Percentiles rank a stretch among this genome's conserved stretches.
phyloP scores from a whole-genome alignment of 2,329 filamentous ascomycete species.

The Ploettnerulaceae sp. region DNA sequence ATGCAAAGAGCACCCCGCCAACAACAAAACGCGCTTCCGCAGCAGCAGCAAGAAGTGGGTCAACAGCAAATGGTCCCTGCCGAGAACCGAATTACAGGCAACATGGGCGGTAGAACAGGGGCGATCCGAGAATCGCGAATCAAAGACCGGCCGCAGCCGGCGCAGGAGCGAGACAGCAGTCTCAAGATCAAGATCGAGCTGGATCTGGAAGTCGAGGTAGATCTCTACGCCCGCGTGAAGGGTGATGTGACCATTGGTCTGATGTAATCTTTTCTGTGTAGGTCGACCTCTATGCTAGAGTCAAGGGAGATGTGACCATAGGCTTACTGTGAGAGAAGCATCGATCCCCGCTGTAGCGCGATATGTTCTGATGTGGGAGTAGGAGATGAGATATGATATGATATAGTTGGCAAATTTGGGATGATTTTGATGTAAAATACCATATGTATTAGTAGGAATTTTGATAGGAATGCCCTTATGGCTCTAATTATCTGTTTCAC shows the following conservation, averaged over 20 bases:
- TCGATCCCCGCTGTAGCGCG: background rate
- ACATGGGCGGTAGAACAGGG: slow-evolving; percentile 29
- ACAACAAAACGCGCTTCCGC: slow-evolving; percentile 33
- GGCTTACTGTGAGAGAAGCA: slow-evolving; percentile 34
- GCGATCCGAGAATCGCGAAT: slow-evolving; percentile 36
- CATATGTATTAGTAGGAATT: too few relatives aligned
- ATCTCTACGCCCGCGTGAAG: slow-evolving; percentile 37
- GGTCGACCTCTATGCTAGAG: slow-evolving; percentile 33
- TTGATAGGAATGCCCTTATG: too few relatives aligned
- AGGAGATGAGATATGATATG: background rate
- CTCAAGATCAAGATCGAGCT: slow-evolving; percentile 41
- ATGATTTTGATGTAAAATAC: too few relatives aligned
- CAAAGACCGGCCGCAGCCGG: slow-evolving; percentile 35
- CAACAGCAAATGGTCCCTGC: slow-evolving; percentile 19
- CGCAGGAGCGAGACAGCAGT: slow-evolving; percentile 36
- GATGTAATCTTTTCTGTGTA: slow-evolving; percentile 29
- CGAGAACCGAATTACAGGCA: slow-evolving; percentile 25
- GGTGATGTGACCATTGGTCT: slow-evolving; percentile 37
- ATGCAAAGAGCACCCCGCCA: slow-evolving; percentile 39
- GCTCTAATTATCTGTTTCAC: too few relatives aligned
- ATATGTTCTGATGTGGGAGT: background rate
- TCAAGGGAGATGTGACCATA: slow-evolving; percentile 36
- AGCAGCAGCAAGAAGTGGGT: slow-evolving; percentile 31
- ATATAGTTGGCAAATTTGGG: background rate
- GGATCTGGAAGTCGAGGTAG: slow-evolving; percentile 38